Percentiles rank a stretch among this genome's conserved stretches.
phyloP scores from a whole-genome alignment of 2,329 filamentous ascomycete species.

The Endothia cerciana region DNA sequence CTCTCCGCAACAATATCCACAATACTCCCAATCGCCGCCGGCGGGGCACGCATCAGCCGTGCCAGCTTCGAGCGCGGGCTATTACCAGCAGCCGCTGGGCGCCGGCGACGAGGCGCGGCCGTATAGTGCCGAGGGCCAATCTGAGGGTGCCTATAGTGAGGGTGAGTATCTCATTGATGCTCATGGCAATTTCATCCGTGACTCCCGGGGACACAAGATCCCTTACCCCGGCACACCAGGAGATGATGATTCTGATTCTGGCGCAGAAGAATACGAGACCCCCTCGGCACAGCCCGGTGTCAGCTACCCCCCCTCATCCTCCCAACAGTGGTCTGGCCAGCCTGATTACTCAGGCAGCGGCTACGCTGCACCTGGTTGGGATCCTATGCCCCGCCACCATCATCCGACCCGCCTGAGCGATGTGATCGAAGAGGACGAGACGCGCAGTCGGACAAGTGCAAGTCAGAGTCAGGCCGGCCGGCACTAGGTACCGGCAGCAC shows the following conservation, averaged over 20 bases:
- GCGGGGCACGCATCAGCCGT: constrained; percentile 39
- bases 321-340: constrained; percentile 46
- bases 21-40: constrained; percentile 36
- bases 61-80: constrained; percentile 43
- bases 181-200: constrained; percentile 63
- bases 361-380: constrained; percentile 74
- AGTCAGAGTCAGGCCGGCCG: constrained; percentile 67
- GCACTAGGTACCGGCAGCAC: constrained; percentile 30
- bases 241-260: constrained; percentile 54
- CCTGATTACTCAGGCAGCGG: constrained; percentile 70
- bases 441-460: constrained; percentile 75
- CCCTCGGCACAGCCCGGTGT: constrained; percentile 48
- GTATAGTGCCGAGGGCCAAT: constrained; percentile 52
- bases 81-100: constrained; percentile 48
- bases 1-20: constrained; percentile 32
- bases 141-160: constrained; percentile 67
- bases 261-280: constrained; percentile 62
- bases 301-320: constrained; percentile 43
- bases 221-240: constrained; percentile 51
- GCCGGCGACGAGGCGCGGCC: constrained; percentile 46
- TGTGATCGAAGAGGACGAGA: constrained; percentile 84
- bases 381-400: constrained; percentile 76
- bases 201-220: constrained; percentile 64
- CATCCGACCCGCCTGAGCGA: constrained; percentile 89
- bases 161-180: constrained; percentile 73